A percentile compares a stretch with the other conserved stretches of the same genome.
Evolutionary conservation across 176 grass and related monocot species (phyloP).

Genomic region (Stipa capillata): DNA sequence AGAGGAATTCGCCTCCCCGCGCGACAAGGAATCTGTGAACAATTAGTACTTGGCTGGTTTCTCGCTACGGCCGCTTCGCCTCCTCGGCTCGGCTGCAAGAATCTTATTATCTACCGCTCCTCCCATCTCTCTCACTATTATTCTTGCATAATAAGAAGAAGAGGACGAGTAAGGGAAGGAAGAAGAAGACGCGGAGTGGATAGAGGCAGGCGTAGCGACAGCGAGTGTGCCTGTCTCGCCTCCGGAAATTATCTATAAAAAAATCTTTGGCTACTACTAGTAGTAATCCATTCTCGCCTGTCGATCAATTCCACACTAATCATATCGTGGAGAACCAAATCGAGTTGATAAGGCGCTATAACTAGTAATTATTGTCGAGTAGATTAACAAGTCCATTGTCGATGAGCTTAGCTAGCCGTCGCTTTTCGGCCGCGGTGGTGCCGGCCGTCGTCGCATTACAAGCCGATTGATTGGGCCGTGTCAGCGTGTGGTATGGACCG

Average conservation of each 20-base stretch:
- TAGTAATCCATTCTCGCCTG: background rate
- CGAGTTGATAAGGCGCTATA: background rate
- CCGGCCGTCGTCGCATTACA: background rate
- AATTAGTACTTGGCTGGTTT: background rate
- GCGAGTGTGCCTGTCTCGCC: constrained; percentile 9
- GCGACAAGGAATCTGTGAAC: background rate
- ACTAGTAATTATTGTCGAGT: too few species aligned
- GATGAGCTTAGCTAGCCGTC: background rate
- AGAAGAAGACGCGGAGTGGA: background rate
- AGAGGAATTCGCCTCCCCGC: background rate
- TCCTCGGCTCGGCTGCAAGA: background rate
- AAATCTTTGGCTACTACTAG: too few species aligned
- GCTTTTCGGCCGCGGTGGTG: background rate
- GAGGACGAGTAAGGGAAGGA: background rate
- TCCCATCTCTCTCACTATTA: background rate
- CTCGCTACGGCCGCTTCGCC: background rate
- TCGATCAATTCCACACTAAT: background rate
- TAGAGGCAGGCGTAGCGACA: constrained; percentile 10
- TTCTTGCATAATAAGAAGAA: background rate
- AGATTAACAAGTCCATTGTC: background rate
- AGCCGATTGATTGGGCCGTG: background rate
- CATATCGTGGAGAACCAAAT: background rate
- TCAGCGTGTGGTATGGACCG: background rate
- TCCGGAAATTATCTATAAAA: too few species aligned
- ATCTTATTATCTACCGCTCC: background rate